A percentile compares a stretch with the other conserved stretches of the same genome.
These are phyloP conservation scores for Cercospora beticola DNA, from an alignment of 2,329 filamentous ascomycete species.

Conservation along the genomic window DNA sequence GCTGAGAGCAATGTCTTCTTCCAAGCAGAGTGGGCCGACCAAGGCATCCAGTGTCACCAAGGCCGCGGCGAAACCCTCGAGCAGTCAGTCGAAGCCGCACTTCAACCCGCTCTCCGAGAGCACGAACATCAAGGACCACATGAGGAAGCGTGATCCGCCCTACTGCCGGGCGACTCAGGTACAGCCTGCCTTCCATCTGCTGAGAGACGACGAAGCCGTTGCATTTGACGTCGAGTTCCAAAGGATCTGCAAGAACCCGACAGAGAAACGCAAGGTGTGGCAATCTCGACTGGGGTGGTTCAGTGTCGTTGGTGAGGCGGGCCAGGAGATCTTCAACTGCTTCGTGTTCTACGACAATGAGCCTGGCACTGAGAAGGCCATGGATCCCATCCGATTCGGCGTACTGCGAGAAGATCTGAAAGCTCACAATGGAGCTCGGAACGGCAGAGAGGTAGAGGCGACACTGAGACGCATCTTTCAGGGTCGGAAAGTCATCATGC, in stretches of 20 bases:
- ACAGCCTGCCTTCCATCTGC: not conserved
- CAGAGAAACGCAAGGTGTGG: not conserved
- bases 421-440: not conserved
- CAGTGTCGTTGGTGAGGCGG: not conserved
- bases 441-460: not conserved
- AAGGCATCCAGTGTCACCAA: not conserved
- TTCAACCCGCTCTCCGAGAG: not conserved
- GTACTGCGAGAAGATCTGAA: not conserved
- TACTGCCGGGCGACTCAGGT: not conserved
- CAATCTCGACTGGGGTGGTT: not conserved
- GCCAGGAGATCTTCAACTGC: slow-evolving; percentile 16
- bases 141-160: not conserved
- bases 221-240: not conserved
- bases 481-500: not conserved
- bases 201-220: not conserved
- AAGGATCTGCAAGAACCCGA: not conserved
- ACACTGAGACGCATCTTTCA: not conserved
- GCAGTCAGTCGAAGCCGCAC: not conserved
- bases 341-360: slow-evolving; percentile 1
- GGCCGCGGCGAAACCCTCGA: not conserved
- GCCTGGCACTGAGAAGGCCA: not conserved
- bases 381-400: not conserved
- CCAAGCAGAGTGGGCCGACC: not conserved
- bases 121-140: not conserved
- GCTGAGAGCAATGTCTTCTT: not conserved